These are phyloP conservation scores for Penicillium bovifimosum DNA, from an alignment of 495 filamentous ascomycete species.

Conservation along the genomic window DNA sequence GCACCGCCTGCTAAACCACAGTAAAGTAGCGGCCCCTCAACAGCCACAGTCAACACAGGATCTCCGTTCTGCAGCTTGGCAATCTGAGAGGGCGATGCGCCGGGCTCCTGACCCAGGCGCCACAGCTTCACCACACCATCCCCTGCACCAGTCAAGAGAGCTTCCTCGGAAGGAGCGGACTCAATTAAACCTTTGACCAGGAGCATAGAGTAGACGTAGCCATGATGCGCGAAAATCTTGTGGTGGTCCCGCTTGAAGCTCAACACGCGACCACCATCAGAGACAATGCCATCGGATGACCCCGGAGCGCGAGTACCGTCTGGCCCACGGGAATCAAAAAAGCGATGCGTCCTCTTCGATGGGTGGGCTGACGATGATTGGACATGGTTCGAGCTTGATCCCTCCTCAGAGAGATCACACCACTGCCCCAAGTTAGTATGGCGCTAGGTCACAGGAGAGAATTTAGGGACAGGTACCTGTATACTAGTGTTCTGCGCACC, in stretches of 20 bases:
- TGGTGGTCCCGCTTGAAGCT: slow-evolving; percentile 82
- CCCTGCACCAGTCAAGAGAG: slow-evolving; percentile 83
- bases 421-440: slow-evolving; percentile 36
- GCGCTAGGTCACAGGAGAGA: background rate
- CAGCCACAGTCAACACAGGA: slow-evolving; percentile 73
- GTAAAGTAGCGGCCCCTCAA: slow-evolving; percentile 86
- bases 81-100: slow-evolving; percentile 49
- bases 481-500: slow-evolving; percentile 94
- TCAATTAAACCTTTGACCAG: slow-evolving; percentile 62
- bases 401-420: slow-evolving; percentile 54
- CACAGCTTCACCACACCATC: slow-evolving; percentile 92
- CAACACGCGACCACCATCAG: slow-evolving; percentile 57
- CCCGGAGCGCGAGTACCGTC: slow-evolving; percentile 73
- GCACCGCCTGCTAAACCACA: slow-evolving; percentile 85
- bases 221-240: slow-evolving; percentile 84
- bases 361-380: slow-evolving; percentile 58
- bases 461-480: slow-evolving; percentile 50
- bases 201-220: slow-evolving; percentile 93
- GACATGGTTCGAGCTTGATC: slow-evolving; percentile 51
- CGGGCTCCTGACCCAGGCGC: slow-evolving; percentile 53
- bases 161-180: slow-evolving; percentile 64
- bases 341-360: slow-evolving; percentile 76
- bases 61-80: slow-evolving; percentile 73
- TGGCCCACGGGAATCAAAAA: slow-evolving; percentile 88
- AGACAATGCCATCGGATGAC: slow-evolving; percentile 35